These are phyloP conservation scores for Aspergillus pseudoglaucus DNA, from an alignment of 2,329 filamentous ascomycete species.

Conservation along the genomic window DNA sequence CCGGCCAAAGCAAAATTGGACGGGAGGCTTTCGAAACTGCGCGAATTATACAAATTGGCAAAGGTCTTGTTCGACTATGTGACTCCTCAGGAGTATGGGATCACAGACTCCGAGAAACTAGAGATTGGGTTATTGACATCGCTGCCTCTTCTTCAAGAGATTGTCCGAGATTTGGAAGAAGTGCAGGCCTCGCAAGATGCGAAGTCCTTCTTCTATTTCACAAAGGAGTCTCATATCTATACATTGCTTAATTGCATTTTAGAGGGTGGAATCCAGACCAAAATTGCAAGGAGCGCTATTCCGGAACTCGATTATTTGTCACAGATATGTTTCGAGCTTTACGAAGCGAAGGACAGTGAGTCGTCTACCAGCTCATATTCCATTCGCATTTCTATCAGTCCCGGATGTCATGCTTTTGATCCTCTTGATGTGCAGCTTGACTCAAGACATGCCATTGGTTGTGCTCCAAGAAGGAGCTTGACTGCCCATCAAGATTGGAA, in stretches of 20 bases:
- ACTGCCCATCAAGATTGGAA: slow-evolving; percentile 94
- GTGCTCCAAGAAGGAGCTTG: slow-evolving; percentile 79
- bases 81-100: slow-evolving; percentile 96
- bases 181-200: slow-evolving; percentile 91
- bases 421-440: slow-evolving; percentile 94
- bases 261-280: slow-evolving; percentile 92
- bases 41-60: slow-evolving; percentile 86
- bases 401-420: slow-evolving; percentile 93
- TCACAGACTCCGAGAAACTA: slow-evolving; percentile 92
- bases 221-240: slow-evolving; percentile 98
- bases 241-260: slow-evolving; percentile 96
- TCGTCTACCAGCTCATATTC: slow-evolving; percentile 82
- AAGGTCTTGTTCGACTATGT: slow-evolving; percentile 98
- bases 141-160: slow-evolving; percentile 87
- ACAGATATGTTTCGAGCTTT: slow-evolving; percentile 96
- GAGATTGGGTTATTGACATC: slow-evolving; percentile 95
- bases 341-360: slow-evolving; percentile 81
- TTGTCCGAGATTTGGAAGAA: slow-evolving; percentile 93
- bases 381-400: slow-evolving; percentile 92
- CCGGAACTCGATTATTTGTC: slow-evolving; percentile 96
- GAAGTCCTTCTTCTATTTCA: slow-evolving; percentile 98
- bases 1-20: slow-evolving; percentile 75
- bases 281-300: slow-evolving; percentile 91
- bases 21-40: slow-evolving; percentile 75
- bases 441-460: slow-evolving; percentile 92